A percentile compares a stretch with the other conserved stretches of the same genome.
phyloP scores from a whole-genome alignment of 2,329 filamentous ascomycete species.

The Simplicillium sp. region DNA sequence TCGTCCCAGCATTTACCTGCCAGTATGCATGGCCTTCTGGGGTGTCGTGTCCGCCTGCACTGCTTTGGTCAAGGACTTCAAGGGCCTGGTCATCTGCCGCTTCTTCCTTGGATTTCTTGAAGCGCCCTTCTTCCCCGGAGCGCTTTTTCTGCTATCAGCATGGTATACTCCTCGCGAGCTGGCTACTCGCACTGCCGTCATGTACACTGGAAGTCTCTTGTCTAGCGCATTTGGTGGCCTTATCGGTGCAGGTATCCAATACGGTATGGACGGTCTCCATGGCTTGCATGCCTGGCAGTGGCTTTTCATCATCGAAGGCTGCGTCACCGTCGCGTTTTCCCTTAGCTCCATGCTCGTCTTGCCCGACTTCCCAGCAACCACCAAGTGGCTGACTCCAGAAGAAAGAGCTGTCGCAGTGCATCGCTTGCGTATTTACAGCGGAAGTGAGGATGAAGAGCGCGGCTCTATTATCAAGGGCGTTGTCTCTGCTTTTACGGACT shows the following conservation, averaged over 20 bases:
- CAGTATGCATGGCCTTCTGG: slow-evolving; percentile 12
- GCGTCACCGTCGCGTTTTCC: slow-evolving; percentile 10
- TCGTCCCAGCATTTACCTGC: slow-evolving; percentile 7
- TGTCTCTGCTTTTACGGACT: slow-evolving; percentile 43
- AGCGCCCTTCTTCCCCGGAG: slow-evolving; percentile 18
- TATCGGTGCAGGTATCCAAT: slow-evolving; percentile 14
- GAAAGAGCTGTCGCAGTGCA: slow-evolving; percentile 43
- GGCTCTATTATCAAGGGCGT: slow-evolving; percentile 39
- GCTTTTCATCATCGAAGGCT: slow-evolving; percentile 11
- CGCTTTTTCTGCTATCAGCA: slow-evolving; percentile 16
- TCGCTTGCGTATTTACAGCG: slow-evolving; percentile 37
- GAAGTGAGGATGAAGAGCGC: slow-evolving; percentile 40
- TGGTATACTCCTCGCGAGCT: slow-evolving; percentile 22
- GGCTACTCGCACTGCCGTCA: slow-evolving; percentile 14
- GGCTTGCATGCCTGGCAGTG: slow-evolving; percentile 15
- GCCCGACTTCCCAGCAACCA: slow-evolving; percentile 22
- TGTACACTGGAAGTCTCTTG: slow-evolving; percentile 17
- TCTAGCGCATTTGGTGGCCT: slow-evolving; percentile 17
- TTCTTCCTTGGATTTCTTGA: slow-evolving; percentile 18
- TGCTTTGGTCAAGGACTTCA: slow-evolving; percentile 16
- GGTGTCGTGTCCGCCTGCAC: slow-evolving; percentile 17
- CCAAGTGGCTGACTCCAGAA: slow-evolving; percentile 28
- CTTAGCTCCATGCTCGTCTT: slow-evolving; percentile 8
- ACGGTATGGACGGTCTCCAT: slow-evolving; percentile 13
- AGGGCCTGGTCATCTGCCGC: slow-evolving; percentile 14